Percentiles rank a stretch among this genome's conserved stretches.
Conservation (phyloP, 768 basidiomycete genomes). For the Boletus reticuloceps region DNA sequence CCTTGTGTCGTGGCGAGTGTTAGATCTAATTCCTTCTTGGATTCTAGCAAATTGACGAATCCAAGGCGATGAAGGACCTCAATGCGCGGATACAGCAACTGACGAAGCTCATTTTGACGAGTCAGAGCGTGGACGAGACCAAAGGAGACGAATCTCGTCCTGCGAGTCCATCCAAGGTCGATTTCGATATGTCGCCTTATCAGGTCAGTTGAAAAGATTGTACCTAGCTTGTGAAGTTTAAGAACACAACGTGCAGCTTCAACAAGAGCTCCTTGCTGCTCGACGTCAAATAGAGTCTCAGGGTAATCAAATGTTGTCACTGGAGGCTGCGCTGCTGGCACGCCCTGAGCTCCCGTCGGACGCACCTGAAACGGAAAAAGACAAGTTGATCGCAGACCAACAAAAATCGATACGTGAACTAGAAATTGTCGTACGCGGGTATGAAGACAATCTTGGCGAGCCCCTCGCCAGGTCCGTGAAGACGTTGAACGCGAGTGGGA, state of each 20-base stretch:
- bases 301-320: slow-evolving; percentile 76
- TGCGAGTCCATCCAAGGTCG: slow-evolving; percentile 80
- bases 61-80: slow-evolving; percentile 80
- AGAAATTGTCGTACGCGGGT: slow-evolving; percentile 66
- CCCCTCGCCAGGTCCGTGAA: slow-evolving; percentile 60
- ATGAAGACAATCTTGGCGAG: slow-evolving; percentile 72
- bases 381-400: slow-evolving; percentile 70
- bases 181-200: slow-evolving; percentile 87
- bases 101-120: slow-evolving; percentile 82
- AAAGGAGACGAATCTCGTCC: slow-evolving; percentile 73
- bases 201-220: slow-evolving; percentile 45
- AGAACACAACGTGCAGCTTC: slow-evolving; percentile 47
- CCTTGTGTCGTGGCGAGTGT: not conserved
- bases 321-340: slow-evolving; percentile 73
- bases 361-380: slow-evolving; percentile 71
- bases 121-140: slow-evolving; percentile 72
- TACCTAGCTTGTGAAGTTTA: not conserved
- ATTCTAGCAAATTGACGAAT: slow-evolving; percentile 76
- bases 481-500: slow-evolving; percentile 77
- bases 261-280: slow-evolving; percentile 83
- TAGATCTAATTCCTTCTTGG: not conserved
- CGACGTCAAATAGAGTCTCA: slow-evolving; percentile 79
- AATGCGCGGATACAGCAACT: slow-evolving; percentile 78
- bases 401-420: slow-evolving; percentile 74
- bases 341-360: slow-evolving; percentile 65